Conservation (phyloP, 2,329 filamentous ascomycete species). For the Beauveria caledonica region DNA sequence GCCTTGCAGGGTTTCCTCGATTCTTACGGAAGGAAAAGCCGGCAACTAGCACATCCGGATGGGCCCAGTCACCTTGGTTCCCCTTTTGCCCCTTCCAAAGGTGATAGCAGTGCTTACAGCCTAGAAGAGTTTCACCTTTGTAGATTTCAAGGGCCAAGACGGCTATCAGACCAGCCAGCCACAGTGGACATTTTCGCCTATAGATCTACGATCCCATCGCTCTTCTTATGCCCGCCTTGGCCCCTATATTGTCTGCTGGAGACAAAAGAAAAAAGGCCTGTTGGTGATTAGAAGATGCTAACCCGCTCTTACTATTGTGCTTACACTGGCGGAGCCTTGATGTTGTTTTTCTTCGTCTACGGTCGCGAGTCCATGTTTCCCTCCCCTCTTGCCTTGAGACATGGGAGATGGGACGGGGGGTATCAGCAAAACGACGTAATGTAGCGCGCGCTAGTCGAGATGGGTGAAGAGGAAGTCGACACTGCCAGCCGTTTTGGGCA, state of each 20-base stretch:
- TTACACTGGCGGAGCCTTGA: too few species aligned
- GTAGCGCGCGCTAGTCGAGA: constrained; percentile 3
- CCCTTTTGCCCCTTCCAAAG: not conserved
- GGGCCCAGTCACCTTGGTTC: not conserved
- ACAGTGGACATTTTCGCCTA: not conserved
- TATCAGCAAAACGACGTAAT: constrained; percentile 1
- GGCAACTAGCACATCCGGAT: not conserved
- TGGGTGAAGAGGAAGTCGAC: not conserved
- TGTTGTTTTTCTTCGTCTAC: too few species aligned
- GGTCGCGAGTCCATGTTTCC: too few species aligned
- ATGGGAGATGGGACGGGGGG: not conserved
- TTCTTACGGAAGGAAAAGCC: not conserved
- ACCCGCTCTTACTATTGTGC: too few species aligned
- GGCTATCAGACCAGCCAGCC: not conserved
- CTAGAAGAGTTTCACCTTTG: not conserved
- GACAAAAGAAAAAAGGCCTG: not conserved
- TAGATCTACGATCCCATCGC: not conserved
- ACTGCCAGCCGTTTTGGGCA: constrained; percentile 2
- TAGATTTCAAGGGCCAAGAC: not conserved
- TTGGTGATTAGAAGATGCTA: too few species aligned
- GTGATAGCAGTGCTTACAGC: constrained; percentile 1
- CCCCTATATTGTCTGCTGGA: not conserved
- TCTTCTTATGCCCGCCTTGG: not conserved
- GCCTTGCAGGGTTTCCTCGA: not conserved
- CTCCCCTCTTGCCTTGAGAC: not conserved